These are phyloP conservation scores for Aquilaria sinensis DNA, from an alignment of 345 rosid species.

Conservation along the genomic window DNA sequence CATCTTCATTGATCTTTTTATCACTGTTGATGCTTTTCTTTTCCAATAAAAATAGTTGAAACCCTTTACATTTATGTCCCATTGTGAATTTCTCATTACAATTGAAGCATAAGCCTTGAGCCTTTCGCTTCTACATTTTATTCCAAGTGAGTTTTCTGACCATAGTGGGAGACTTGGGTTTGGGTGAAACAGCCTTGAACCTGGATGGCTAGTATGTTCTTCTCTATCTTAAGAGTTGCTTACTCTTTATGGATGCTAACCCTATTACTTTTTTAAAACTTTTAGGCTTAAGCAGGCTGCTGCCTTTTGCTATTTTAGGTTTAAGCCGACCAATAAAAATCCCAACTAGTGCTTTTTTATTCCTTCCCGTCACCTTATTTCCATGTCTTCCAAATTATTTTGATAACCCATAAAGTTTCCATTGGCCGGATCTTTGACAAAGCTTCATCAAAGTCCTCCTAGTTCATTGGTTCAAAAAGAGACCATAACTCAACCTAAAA, in stretches of 20 bases:
- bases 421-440: neutral
- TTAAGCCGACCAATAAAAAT: neutral
- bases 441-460: conserved; percentile 2
- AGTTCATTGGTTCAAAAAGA: neutral
- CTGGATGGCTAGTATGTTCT: neutral
- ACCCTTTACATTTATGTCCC: neutral
- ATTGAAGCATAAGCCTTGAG: conserved; percentile 7
- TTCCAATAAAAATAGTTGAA: neutral
- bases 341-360: conserved; percentile 3
- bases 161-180: neutral
- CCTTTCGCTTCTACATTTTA: neutral
- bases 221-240: neutral
- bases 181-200: no score
- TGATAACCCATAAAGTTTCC: neutral
- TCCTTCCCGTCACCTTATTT: conserved; percentile 2
- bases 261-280: neutral
- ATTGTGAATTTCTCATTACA: neutral
- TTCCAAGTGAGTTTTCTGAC: neutral
- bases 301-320: no score
- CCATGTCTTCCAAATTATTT: no score
- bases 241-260: neutral
- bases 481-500: neutral
- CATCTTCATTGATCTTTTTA: no score
- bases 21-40: neutral
- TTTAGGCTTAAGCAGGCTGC: no score